Base-by-base conservation (phyloP, 169 alveolate genomes). In the Plasmodium berghei region DNA sequence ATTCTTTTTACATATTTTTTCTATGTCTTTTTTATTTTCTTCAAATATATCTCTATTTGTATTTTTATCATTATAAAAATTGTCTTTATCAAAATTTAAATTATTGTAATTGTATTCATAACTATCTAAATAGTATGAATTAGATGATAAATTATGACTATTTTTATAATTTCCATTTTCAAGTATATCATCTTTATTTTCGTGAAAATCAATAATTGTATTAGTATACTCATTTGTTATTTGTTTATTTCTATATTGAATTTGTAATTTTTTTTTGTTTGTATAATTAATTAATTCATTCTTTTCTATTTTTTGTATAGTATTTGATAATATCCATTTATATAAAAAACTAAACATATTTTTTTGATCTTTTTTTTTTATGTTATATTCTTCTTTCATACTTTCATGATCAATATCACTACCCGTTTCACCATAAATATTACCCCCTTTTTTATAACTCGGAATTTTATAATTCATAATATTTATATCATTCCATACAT, bases 381-480 rank as follows among this genome's bases (percentile, higher is more conserved):
- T 49, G 14, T 10, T 16, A 49, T 64, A 66, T 58, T 49, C 63
- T 42, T 80, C 48, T 9, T 49, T 70, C 16, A 64, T 49, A n/a
- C 24, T n/a, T 6, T 45, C 72, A 61, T 24, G 8, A 3, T 34
- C 42, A 34, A 3, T 34, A 34, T 34, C 42, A 34, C 42, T 34
- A 34, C 4, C 5, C 4, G 42, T 3, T 34, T 34, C 42, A 3
- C 42, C 42, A 34, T 3, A 34, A 0, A 34, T 0, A 34, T 34
- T 2, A 34, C 5, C 5, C 8, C 42, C 8, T 34, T 34, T 34
- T 34, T 34, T 34, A 34, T 34, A 34, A 34, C 8, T 34, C 8
- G 42, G 1, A 22, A 22, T 12, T 5, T 73, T 46, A 70, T 85
- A 52, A 70, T 85, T 69, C 26, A 70, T 20, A 66, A 59, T 56